Evolutionary conservation across 805 yeast species (phyloP).

Genomic region (Ogataea ganodermae): DNA sequence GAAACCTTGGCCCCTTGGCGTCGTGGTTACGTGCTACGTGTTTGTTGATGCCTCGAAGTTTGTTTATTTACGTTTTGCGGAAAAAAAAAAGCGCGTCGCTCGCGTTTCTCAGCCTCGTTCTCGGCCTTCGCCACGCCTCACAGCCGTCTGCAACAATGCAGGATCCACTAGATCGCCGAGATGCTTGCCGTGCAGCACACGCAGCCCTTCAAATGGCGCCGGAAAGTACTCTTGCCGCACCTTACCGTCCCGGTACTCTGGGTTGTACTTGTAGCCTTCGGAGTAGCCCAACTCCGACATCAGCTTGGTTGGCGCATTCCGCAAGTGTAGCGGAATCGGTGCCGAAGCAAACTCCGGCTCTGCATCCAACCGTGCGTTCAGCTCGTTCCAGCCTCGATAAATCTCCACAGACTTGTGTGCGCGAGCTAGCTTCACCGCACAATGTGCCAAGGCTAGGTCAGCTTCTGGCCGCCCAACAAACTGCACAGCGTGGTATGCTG

Average conservation of each 20-base stretch:
- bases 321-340: constrained; percentile 75
- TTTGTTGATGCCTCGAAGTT: not conserved
- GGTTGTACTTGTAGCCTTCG: constrained; percentile 85
- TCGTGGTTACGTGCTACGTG: not conserved
- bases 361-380: constrained; percentile 58
- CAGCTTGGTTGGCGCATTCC: constrained; percentile 92
- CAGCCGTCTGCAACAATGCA: no score
- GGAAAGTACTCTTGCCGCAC: constrained; percentile 82
- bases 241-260: constrained; percentile 69
- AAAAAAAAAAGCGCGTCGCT: not conserved
- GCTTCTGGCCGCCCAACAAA: constrained; percentile 95
- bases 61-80: not conserved
- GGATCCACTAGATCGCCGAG: constrained; percentile 51
- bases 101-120: not conserved
- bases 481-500: constrained; percentile 84
- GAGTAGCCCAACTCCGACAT: constrained; percentile 91
- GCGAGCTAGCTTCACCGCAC: constrained; percentile 84
- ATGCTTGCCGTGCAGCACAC: constrained; percentile 58
- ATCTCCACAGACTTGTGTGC: constrained; percentile 87
- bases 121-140: no score
- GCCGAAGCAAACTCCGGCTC: constrained; percentile 63
- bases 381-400: constrained; percentile 73
- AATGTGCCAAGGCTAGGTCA: constrained; percentile 84
- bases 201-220: constrained; percentile 46
- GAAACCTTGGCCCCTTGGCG: not conserved